A percentile compares a stretch with the other conserved stretches of the same genome.
Conservation (phyloP, 140 eudicot genomes). For the Senecio squalidus region DNA sequence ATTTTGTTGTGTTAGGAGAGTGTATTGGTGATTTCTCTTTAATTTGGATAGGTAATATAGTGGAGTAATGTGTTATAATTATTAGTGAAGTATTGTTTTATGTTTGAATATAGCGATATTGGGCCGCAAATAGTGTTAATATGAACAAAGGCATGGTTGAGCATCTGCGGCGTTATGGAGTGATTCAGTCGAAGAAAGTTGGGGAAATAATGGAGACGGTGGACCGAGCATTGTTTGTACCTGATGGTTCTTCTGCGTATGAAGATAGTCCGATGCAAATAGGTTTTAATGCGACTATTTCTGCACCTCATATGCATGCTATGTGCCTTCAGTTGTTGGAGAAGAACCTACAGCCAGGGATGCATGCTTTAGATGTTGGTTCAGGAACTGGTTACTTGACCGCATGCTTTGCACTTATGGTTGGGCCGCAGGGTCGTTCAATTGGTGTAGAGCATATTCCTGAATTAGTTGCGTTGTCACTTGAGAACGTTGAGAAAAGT, state of each 20-base stretch:
- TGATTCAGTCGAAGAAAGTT: constrained; percentile 62
- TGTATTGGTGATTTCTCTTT: neutral
- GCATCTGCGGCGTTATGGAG: constrained; percentile 60
- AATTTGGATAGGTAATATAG: constrained; percentile 16
- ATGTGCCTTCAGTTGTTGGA: constrained; percentile 85
- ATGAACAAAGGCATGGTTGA: constrained; percentile 72
- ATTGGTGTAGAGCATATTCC: constrained; percentile 96
- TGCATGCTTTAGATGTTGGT: constrained; percentile 95
- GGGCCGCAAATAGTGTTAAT: constrained; percentile 45
- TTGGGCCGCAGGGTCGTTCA: constrained; percentile 77
- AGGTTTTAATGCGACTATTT: constrained; percentile 87
- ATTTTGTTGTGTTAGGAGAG: neutral
- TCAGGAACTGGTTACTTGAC: constrained; percentile 97
- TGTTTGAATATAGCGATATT: constrained; percentile 51
- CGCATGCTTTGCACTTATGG: constrained; percentile 86
- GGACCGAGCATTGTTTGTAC: constrained; percentile 94
- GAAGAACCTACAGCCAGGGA: constrained; percentile 84
- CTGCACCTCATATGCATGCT: constrained; percentile 99
- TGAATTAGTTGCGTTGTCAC: constrained; percentile 60
- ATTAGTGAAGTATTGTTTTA: constrained; percentile 17
- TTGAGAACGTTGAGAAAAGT: constrained; percentile 64
- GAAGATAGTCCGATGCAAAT: constrained; percentile 83
- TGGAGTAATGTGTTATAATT: constrained; percentile 13
- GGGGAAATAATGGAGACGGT: constrained; percentile 76
- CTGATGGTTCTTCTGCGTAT: constrained; percentile 76